Conservation (phyloP, 495 filamentous ascomycete species). For the Aspergillus biplanus region DNA sequence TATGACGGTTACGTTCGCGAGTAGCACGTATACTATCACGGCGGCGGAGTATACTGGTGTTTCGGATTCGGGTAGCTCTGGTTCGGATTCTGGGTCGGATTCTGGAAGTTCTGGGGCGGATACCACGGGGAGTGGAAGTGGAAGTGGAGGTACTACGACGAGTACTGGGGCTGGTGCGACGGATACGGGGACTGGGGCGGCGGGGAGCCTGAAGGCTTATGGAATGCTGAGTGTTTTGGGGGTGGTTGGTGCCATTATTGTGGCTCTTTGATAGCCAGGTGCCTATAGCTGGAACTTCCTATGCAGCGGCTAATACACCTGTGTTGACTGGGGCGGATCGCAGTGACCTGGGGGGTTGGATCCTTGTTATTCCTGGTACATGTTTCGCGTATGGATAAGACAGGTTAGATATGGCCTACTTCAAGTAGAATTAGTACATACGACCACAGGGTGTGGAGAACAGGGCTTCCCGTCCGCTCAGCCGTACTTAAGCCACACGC, state of each 20-base stretch:
- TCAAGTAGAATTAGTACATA: too few relatives aligned
- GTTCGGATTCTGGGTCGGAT: background rate
- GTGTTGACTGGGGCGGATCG: too few relatives aligned
- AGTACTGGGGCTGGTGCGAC: background rate
- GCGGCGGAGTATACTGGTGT: constrained; percentile 4
- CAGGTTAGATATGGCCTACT: too few relatives aligned
- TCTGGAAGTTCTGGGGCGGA: background rate
- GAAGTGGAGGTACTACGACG: background rate
- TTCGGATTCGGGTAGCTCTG: background rate
- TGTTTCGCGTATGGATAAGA: too few relatives aligned
- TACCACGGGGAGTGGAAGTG: background rate
- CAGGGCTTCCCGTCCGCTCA: too few relatives aligned
- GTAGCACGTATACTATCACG: constrained; percentile 5
- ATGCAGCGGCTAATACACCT: too few relatives aligned
- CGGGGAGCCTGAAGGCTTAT: background rate
- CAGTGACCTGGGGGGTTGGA: too few relatives aligned
- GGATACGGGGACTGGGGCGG: background rate
- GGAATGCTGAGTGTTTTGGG: background rate
- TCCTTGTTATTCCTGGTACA: too few relatives aligned
- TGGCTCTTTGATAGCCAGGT: background rate
- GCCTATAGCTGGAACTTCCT: too few relatives aligned
- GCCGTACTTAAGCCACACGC: too few relatives aligned
- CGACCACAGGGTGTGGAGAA: too few relatives aligned
- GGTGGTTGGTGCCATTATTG: background rate
- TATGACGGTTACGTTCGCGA: constrained; percentile 1